These are phyloP conservation scores for Starmerella gropengiesseri DNA, from an alignment of 805 yeast species.

Conservation along the genomic window DNA sequence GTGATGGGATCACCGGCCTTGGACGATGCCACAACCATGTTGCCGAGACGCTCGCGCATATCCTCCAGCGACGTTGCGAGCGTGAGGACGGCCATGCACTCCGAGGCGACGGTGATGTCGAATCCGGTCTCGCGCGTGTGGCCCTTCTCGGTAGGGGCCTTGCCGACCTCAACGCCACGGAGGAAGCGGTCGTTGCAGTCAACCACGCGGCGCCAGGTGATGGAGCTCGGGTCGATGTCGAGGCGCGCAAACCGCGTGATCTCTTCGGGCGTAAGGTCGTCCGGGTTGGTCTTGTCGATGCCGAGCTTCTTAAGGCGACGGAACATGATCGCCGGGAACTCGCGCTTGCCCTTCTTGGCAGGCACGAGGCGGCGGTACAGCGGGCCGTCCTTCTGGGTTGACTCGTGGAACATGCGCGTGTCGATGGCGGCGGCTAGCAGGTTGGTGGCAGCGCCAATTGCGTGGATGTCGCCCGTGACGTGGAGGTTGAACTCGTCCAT, in stretches of 20 bases:
- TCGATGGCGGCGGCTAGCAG: conserved; percentile 92
- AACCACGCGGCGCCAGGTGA: conserved; percentile 86
- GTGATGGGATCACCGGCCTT: conserved; percentile 71
- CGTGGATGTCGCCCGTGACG: conserved; percentile 95
- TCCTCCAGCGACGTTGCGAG: conserved; percentile 66
- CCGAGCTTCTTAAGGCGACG: conserved; percentile 70
- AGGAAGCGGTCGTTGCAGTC: conserved; percentile 89
- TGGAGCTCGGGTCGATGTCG: conserved; percentile 79
- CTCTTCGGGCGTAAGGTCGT: conserved; percentile 69
- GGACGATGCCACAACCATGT: conserved; percentile 78
- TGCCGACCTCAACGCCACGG: conserved; percentile 79
- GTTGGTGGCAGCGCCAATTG: conserved; percentile 87
- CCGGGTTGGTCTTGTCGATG: conserved; percentile 58
- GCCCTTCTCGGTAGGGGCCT: conserved; percentile 89
- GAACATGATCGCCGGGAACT: conserved; percentile 68
- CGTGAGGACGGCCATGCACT: conserved; percentile 92
- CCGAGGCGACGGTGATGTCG: conserved; percentile 93
- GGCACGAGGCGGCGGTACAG: conserved; percentile 75
- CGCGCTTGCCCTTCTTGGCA: conserved; percentile 65
- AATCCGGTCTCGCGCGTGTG: conserved; percentile 78
- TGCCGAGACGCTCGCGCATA: conserved; percentile 78
- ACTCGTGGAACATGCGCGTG: conserved; percentile 92
- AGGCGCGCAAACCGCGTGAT: conserved; percentile 63
- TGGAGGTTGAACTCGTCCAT: conserved; percentile 99
- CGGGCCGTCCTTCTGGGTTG: conserved; percentile 74